A percentile compares a stretch with the other conserved stretches of the same genome.
phyloP scores from a whole-genome alignment of 345 rosid species.

The Populus deltoides region DNA sequence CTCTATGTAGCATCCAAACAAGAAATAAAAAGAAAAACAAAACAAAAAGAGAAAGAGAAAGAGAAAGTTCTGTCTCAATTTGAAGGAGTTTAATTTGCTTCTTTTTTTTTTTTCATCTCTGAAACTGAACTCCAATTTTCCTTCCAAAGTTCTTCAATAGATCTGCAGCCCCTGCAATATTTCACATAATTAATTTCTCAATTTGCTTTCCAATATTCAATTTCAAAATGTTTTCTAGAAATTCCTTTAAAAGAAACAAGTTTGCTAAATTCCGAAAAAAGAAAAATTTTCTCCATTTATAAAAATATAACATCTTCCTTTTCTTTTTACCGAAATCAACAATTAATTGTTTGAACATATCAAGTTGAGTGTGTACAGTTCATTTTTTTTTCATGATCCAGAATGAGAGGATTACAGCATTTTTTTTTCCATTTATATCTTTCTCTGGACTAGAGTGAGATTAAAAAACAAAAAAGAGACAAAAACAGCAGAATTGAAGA shows the following conservation, averaged over 20 bases:
- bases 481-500: neutral
- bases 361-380: neutral
- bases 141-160: conserved; percentile 38
- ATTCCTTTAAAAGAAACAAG: neutral
- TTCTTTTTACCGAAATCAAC: neutral
- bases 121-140: conserved; percentile 45
- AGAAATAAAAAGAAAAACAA: neutral
- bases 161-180: conserved; percentile 30
- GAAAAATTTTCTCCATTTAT: neutral
- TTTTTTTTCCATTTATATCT: too few species aligned
- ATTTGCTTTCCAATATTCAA: neutral
- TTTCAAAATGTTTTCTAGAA: neutral
- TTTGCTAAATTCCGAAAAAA: neutral
- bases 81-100: neutral
- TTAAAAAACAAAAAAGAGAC: neutral
- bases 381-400: neutral
- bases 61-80: conserved; percentile 7
- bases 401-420: neutral
- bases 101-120: conserved; percentile 30
- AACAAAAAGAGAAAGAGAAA: conserved; percentile 1
- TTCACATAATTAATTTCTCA: neutral
- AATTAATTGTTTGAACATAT: neutral
- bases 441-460: neutral
- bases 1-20: conserved; percentile 15
- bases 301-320: neutral